Conservation (phyloP, 1,284 basidiomycete species). For the Moesziomyces antarcticus region DNA sequence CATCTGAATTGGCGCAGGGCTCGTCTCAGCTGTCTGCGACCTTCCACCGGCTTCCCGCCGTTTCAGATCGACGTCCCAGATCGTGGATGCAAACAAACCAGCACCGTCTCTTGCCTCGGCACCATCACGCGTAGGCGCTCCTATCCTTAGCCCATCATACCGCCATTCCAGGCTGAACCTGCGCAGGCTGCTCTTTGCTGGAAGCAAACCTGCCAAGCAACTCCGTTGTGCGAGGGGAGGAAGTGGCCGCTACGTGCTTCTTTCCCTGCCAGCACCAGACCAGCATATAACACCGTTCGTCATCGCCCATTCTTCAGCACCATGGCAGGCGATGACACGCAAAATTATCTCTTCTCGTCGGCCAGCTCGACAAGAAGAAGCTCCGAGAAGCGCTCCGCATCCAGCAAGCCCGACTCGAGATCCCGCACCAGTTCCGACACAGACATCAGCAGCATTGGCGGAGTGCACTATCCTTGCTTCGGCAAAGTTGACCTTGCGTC, state of each 20-base stretch:
- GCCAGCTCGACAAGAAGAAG: background rate
- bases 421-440: background rate
- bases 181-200: background rate
- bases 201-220: background rate
- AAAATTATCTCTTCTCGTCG: background rate
- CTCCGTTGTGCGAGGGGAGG: slow-evolving; percentile 4
- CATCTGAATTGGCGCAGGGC: background rate
- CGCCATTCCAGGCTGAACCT: background rate
- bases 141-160: background rate
- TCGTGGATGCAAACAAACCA: background rate
- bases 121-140: background rate
- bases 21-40: background rate
- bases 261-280: slow-evolving; percentile 8
- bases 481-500: slow-evolving; percentile 28
- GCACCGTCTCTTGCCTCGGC: background rate
- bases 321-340: slow-evolving; percentile 12
- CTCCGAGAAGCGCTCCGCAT: background rate
- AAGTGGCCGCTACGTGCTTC: slow-evolving; percentile 8
- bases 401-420: background rate
- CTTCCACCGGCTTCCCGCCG: background rate
- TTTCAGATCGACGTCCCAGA: background rate
- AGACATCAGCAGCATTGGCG: slow-evolving; percentile 3
- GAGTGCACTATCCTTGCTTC: slow-evolving; percentile 32
- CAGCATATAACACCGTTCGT: background rate
- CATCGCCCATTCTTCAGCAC: background rate